Conservation (phyloP, 2,329 filamentous ascomycete species). For the Pseudogymnoascus pannorum region DNA sequence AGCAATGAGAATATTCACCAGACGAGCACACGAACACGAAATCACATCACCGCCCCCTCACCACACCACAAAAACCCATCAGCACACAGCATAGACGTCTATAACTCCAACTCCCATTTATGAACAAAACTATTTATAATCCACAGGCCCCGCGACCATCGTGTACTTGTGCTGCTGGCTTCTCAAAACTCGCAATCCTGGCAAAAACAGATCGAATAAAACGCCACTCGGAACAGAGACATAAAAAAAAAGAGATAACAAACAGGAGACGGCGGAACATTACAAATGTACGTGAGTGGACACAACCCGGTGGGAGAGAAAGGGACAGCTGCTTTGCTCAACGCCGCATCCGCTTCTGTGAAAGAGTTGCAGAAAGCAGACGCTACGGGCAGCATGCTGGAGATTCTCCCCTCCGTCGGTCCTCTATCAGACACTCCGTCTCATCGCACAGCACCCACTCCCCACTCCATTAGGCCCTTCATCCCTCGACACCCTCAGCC, state of each 20-base stretch:
- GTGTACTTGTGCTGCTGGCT: conserved; percentile 7
- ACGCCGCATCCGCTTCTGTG: not conserved
- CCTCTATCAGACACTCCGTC: not conserved
- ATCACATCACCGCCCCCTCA: not conserved
- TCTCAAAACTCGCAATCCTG: not conserved
- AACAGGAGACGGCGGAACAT: conserved; percentile 6
- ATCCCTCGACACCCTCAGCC: not conserved
- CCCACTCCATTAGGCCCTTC: not conserved
- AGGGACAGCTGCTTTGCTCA: not conserved
- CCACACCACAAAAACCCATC: not conserved
- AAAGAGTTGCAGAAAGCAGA: not conserved
- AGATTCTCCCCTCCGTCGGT: not conserved
- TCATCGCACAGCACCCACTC: conserved; percentile 1
- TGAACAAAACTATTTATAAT: conserved; percentile 8
- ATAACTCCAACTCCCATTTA: not conserved
- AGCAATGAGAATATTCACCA: no score
- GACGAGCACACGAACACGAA: no score
- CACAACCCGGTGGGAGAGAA: not conserved
- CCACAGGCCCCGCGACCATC: conserved; percentile 6
- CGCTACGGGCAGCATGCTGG: not conserved
- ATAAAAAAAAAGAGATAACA: not conserved
- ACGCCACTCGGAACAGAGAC: not conserved
- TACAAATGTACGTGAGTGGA: conserved; percentile 3
- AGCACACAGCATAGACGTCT: not conserved
- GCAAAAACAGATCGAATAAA: not conserved